Percentiles rank a stretch among this genome's conserved stretches.
Evolutionary conservation across 257 asterid species (phyloP).

Genomic region (Vinca minor): DNA sequence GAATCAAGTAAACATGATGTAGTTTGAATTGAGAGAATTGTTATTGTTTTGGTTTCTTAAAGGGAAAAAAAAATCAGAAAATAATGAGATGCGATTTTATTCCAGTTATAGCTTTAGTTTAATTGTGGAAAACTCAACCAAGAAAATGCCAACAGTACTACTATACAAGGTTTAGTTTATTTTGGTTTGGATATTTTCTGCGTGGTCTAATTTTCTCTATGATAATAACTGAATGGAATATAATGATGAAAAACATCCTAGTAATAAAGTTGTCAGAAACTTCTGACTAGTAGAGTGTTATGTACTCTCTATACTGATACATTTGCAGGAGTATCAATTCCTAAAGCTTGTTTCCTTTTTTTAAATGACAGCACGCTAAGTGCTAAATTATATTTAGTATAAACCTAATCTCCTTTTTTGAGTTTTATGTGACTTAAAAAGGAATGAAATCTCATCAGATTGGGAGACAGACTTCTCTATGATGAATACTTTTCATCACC

Average conservation of each 20-base stretch:
- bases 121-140: not conserved
- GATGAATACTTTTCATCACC: not conserved
- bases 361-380: not conserved
- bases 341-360: not conserved
- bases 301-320: not conserved
- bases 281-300: not conserved
- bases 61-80: not conserved
- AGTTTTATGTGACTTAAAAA: not conserved
- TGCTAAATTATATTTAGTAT: not conserved
- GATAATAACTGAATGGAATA: not conserved
- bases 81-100: not conserved
- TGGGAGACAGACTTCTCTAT: not conserved
- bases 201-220: not conserved
- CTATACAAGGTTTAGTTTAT: not conserved
- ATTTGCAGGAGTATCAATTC: not conserved
- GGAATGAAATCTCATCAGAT: not conserved
- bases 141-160: not conserved
- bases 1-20: not conserved
- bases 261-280: not conserved
- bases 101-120: not conserved
- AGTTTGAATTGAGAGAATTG: not conserved
- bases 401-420: not conserved
- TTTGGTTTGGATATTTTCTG: not conserved
- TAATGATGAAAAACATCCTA: not conserved
- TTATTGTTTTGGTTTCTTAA: not conserved